phyloP scores from a whole-genome alignment of 495 filamentous ascomycete genomes.

The Aspergillus heteromorphus region DNA sequence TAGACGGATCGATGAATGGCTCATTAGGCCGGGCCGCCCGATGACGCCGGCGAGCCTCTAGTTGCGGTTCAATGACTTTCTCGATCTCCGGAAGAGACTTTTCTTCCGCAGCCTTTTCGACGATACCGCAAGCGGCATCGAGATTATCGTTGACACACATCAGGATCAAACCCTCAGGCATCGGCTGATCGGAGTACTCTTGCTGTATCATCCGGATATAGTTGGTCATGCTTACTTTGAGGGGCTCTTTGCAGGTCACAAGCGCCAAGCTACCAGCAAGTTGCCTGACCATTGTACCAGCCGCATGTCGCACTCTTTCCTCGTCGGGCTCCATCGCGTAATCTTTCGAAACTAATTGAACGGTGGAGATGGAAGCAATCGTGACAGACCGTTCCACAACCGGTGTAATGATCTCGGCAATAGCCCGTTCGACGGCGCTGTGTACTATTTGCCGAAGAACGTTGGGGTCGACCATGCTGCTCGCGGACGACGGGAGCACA shows the following conservation, averaged over 20 bases:
- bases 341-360: constrained; percentile 90
- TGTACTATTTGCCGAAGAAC: constrained; percentile 77
- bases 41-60: constrained; percentile 70
- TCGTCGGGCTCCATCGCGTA: constrained; percentile 91
- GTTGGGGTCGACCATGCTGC: constrained; percentile 62
- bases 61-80: constrained; percentile 71
- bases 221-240: constrained; percentile 92
- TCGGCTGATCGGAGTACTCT: constrained; percentile 64
- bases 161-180: constrained; percentile 81
- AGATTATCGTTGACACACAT: constrained; percentile 99
- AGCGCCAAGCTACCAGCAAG: constrained; percentile 88
- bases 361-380: constrained; percentile 91
- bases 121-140: constrained; percentile 83
- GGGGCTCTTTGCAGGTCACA: constrained; percentile 96
- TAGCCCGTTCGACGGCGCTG: constrained; percentile 75
- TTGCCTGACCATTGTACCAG: constrained; percentile 86
- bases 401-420: constrained; percentile 91
- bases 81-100: constrained; percentile 92
- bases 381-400: constrained; percentile 97
- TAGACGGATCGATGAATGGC: constrained; percentile 70
- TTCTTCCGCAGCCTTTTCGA: constrained; percentile 91
- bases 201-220: constrained; percentile 79
- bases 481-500: constrained; percentile 68
- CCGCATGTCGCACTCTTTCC: constrained; percentile 73
- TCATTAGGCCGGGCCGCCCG: constrained; percentile 65